Conservation (phyloP, 345 rosid genomes). For the Crucihimalaya himalaica region DNA sequence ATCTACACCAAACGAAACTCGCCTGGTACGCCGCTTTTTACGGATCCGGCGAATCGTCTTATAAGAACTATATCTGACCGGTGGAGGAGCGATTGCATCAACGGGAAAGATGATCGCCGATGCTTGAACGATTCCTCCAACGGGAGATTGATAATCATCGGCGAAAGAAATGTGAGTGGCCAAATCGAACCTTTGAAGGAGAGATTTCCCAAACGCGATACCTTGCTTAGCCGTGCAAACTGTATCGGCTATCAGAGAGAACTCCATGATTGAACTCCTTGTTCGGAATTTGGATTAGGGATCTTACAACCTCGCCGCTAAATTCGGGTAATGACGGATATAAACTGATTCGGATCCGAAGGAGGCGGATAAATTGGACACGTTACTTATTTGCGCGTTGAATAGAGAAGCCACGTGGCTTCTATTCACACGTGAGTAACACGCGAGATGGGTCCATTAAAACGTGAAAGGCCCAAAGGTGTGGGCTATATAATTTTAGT, state of each 20-base stretch:
- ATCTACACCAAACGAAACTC: slow-evolving; percentile 49
- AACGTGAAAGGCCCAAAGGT: not conserved
- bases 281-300: slow-evolving; percentile 21
- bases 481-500: not conserved
- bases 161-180: slow-evolving; percentile 39
- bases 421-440: not conserved
- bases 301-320: slow-evolving; percentile 1
- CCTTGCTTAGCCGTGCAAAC: slow-evolving; percentile 55
- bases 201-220: slow-evolving; percentile 54
- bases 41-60: slow-evolving; percentile 56
- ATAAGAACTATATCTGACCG: slow-evolving; percentile 48
- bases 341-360: slow-evolving; percentile 19
- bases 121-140: slow-evolving; percentile 37
- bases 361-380: slow-evolving; percentile 22
- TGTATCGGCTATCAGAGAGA: slow-evolving; percentile 53
- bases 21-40: slow-evolving; percentile 59
- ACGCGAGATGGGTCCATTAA: not conserved
- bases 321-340: slow-evolving; percentile 21
- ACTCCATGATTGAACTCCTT: slow-evolving; percentile 56
- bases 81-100: slow-evolving; percentile 57
- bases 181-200: slow-evolving; percentile 41
- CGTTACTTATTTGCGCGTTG: slow-evolving; percentile 33
- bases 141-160: slow-evolving; percentile 47
- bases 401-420: slow-evolving; percentile 17
- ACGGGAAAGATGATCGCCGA: slow-evolving; percentile 44